Percentiles rank a stretch among this genome's conserved stretches.
Evolutionary conservation across 345 rosid species (phyloP).

Genomic region (Brassica cretica): DNA sequence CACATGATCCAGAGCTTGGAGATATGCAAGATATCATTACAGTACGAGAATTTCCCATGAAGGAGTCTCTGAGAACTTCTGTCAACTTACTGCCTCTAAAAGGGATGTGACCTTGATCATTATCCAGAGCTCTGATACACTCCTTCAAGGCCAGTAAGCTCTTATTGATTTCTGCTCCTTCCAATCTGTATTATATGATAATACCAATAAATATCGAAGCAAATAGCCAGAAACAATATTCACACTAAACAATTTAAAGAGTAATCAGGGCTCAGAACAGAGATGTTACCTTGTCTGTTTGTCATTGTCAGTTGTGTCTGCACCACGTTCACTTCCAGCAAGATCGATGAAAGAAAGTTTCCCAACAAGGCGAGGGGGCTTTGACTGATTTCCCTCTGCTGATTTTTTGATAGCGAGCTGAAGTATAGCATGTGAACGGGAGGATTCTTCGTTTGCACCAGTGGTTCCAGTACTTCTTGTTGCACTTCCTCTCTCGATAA

Average conservation of each 20-base stretch:
- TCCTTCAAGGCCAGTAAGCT: constrained; percentile 96
- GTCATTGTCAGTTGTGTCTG: constrained; percentile 98
- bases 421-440: constrained; percentile 98
- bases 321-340: constrained; percentile 99
- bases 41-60: constrained; percentile 94
- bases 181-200: constrained; percentile 65
- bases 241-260: constrained; percentile 2
- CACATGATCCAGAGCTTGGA: constrained; percentile 97
- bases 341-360: constrained; percentile 97
- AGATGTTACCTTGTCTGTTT: constrained; percentile 82
- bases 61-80: constrained; percentile 98
- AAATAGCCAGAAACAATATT: constrained; percentile 14
- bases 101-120: constrained; percentile 98
- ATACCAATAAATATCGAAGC: constrained; percentile 1
- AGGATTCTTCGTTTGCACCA: constrained; percentile 99
- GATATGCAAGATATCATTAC: constrained; percentile 99
- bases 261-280: background rate
- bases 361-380: constrained; percentile 90
- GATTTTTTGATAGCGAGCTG: constrained; percentile 93
- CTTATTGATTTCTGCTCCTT: constrained; percentile 99
- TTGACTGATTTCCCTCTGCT: constrained; percentile 73
- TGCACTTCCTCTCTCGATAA: constrained; percentile 89
- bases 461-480: constrained; percentile 96
- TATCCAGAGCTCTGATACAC: constrained; percentile 98
- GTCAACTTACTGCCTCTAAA: constrained; percentile 98